Percentiles rank a stretch among this genome's conserved stretches.
Conservation (phyloP, 495 filamentous ascomycete genomes). For the Penicillium turbatum region DNA sequence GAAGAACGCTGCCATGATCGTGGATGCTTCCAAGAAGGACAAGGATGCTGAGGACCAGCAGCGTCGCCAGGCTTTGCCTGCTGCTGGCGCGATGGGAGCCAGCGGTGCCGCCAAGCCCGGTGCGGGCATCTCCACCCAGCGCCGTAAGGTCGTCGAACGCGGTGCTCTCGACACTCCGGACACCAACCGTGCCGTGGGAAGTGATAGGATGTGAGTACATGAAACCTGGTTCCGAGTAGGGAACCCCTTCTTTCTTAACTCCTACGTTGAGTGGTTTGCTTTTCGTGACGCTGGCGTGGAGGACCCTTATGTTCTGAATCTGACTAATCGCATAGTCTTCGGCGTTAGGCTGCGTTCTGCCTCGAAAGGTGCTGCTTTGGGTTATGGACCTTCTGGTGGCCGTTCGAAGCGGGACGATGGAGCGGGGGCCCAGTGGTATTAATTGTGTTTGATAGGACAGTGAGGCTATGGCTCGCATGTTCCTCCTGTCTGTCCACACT, state of each 20-base stretch:
- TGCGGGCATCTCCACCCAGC: constrained; percentile 69
- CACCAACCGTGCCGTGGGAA: constrained; percentile 82
- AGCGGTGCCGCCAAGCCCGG: constrained; percentile 62
- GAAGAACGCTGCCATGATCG: constrained; percentile 93
- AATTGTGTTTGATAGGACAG: constrained; percentile 40
- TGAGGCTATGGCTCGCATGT: constrained; percentile 15
- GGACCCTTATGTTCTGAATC: constrained; percentile 64
- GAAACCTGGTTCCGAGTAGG: constrained; percentile 87
- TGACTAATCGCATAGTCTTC: constrained; percentile 87
- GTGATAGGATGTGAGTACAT: constrained; percentile 98
- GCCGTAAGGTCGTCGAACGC: constrained; percentile 80
- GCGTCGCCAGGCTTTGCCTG: constrained; percentile 55
- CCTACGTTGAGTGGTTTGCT: constrained; percentile 77
- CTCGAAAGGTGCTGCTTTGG: constrained; percentile 74
- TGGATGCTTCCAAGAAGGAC: constrained; percentile 68
- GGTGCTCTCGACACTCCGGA: constrained; percentile 71
- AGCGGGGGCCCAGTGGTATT: constrained; percentile 59
- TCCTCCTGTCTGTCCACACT: constrained; percentile 27
- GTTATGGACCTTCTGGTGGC: constrained; percentile 64
- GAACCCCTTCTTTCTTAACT: constrained; percentile 53
- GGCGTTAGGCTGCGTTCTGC: constrained; percentile 93
- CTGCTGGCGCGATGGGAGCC: constrained; percentile 56
- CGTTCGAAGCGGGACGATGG: constrained; percentile 73
- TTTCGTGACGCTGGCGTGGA: constrained; percentile 73
- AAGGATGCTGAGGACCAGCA: constrained; percentile 74